Conservation (phyloP, 768 basidiomycete species). For the Kwoniella dejecticola region DNA sequence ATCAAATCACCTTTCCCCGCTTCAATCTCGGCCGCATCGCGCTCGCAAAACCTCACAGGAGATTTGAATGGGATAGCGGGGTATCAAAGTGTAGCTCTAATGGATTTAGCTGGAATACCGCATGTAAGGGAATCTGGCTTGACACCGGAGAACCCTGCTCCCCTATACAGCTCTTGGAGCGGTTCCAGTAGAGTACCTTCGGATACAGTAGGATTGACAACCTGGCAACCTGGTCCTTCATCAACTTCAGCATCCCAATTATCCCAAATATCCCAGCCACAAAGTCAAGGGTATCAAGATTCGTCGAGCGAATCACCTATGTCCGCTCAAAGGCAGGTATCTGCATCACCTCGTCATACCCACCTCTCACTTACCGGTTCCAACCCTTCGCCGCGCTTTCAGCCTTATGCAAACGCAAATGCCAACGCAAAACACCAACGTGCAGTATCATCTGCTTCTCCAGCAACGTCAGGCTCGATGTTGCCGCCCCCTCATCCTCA, state of each 20-base stretch:
- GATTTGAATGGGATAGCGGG: background rate
- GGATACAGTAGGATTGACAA: background rate
- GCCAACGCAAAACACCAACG: background rate
- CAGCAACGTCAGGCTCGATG: background rate
- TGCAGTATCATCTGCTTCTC: background rate
- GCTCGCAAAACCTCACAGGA: background rate
- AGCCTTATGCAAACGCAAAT: conserved; percentile 1
- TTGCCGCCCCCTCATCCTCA: conserved; percentile 3
- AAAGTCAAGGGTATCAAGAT: background rate
- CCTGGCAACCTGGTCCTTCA: conserved; percentile 9
- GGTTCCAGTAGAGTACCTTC: background rate
- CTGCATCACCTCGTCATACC: conserved; percentile 7
- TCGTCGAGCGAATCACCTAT: background rate
- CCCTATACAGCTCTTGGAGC: background rate
- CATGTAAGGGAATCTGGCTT: background rate
- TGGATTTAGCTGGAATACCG: conserved; percentile 14
- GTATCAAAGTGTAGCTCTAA: background rate
- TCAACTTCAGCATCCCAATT: conserved; percentile 3
- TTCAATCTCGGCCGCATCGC: background rate
- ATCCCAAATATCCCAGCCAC: background rate
- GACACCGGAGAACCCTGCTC: background rate
- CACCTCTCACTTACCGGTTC: background rate
- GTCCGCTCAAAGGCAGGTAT: background rate
- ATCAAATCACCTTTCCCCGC: conserved; percentile 2
- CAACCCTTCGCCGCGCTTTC: conserved; percentile 5